Percentiles rank a stretch among this genome's conserved stretches.
Evolutionary conservation across 768 basidiomycete species (phyloP).

Genomic region (Lactarius psammicola): DNA sequence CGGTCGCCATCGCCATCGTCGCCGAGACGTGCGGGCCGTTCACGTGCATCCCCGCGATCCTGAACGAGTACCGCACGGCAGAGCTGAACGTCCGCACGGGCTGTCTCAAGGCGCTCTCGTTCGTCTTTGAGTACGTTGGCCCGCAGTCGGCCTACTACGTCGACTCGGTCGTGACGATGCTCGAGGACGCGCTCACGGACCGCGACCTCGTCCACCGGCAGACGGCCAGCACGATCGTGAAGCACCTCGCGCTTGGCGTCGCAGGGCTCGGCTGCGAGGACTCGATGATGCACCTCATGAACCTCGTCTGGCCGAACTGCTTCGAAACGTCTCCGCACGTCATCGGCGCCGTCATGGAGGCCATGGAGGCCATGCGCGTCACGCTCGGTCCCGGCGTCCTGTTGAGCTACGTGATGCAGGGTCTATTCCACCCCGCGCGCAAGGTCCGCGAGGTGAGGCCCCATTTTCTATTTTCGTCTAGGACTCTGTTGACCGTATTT

Average conservation of each 20-base stretch:
- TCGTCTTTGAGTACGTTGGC: slow-evolving; percentile 99
- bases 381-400: slow-evolving; percentile 92
- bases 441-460: slow-evolving; percentile 87
- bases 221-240: slow-evolving; percentile 97
- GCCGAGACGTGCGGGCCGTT: slow-evolving; percentile 95
- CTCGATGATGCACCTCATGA: slow-evolving; percentile 96
- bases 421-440: slow-evolving; percentile 94
- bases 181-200: slow-evolving; percentile 97
- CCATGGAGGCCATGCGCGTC: slow-evolving; percentile 95
- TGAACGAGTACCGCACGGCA: slow-evolving; percentile 97
- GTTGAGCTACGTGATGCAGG: slow-evolving; percentile 89
- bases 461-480: neutral
- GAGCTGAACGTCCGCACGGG: slow-evolving; percentile 99
- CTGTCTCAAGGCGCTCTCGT: slow-evolving; percentile 96
- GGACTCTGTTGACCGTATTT: neutral
- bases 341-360: slow-evolving; percentile 97
- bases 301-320: slow-evolving; percentile 98
- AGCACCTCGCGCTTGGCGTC: slow-evolving; percentile 94
- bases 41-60: slow-evolving; percentile 97
- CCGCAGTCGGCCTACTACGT: slow-evolving; percentile 95
- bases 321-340: slow-evolving; percentile 99
- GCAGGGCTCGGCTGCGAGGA: slow-evolving; percentile 98
- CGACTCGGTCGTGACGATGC: slow-evolving; percentile 95
- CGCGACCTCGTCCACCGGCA: slow-evolving; percentile 98
- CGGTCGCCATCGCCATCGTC: slow-evolving; percentile 95